These are phyloP conservation scores for Poa annua DNA, from an alignment of 176 grass and related monocot species.

Conservation along the genomic window DNA sequence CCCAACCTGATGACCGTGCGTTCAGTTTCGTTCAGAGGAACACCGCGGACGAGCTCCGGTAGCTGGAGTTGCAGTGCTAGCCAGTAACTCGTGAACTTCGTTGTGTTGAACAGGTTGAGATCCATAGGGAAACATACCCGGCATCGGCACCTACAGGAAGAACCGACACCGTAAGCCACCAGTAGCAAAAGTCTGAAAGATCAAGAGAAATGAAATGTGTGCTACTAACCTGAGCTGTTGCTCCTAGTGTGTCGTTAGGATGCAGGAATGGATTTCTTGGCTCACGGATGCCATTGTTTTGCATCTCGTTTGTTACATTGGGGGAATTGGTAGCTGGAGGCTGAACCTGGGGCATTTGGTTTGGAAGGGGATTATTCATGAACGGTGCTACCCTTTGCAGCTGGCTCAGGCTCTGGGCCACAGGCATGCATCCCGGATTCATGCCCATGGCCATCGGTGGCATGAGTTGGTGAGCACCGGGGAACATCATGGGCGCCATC, in stretches of 20 bases:
- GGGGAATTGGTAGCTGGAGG: constrained; percentile 40
- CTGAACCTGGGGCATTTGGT: constrained; percentile 55
- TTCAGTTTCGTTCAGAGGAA: constrained; percentile 41
- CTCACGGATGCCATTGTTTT: constrained; percentile 24
- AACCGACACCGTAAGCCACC: constrained; percentile 23
- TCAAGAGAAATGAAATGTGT: background rate
- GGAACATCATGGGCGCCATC: constrained; percentile 76
- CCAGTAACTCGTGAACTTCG: constrained; percentile 35
- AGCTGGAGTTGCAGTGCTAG: constrained; percentile 32
- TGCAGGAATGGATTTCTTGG: constrained; percentile 47
- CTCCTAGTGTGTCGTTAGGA: constrained; percentile 33
- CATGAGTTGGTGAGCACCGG: constrained; percentile 63
- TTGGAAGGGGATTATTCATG: constrained; percentile 45
- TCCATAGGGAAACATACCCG: constrained; percentile 53
- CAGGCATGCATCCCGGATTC: constrained; percentile 44
- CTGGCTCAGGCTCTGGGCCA: constrained; percentile 51
- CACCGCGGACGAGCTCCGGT: constrained; percentile 24
- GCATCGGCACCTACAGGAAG: constrained; percentile 48
- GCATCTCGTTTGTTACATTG: constrained; percentile 44
- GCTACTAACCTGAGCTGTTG: constrained; percentile 58
- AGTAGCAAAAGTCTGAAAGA: background rate
- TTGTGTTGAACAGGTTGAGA: constrained; percentile 48
- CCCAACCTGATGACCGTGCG: constrained; percentile 3
- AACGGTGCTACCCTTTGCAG: constrained; percentile 48
- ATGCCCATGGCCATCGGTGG: constrained; percentile 56